phyloP scores from a whole-genome alignment of 1,284 basidiomycete genomes.

The Ceratobasidium sp. region DNA sequence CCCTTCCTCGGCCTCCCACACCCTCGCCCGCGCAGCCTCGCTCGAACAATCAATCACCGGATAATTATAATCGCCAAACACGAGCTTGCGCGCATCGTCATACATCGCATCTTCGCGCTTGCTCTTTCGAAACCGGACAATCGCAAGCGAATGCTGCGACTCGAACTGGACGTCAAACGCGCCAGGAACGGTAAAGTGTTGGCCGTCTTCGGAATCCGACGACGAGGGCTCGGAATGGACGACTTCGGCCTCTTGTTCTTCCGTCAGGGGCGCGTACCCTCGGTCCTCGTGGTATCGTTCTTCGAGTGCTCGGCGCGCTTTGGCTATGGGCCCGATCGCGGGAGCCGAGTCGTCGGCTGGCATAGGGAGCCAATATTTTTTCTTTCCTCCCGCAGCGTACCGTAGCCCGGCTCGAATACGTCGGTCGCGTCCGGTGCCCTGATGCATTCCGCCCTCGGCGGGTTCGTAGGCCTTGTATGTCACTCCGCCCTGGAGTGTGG shows the following conservation, averaged over 20 bases:
- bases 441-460: conserved; percentile 89
- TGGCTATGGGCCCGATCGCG: conserved; percentile 52
- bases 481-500: conserved; percentile 88
- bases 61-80: conserved; percentile 94
- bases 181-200: conserved; percentile 32
- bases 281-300: conserved; percentile 60
- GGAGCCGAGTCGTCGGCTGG: conserved; percentile 55
- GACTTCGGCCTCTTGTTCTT: conserved; percentile 68
- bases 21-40: conserved; percentile 65
- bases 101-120: conserved; percentile 72
- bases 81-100: conserved; percentile 69
- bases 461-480: conserved; percentile 97
- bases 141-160: conserved; percentile 46
- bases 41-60: conserved; percentile 87
- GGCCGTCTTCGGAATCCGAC: conserved; percentile 28
- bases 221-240: conserved; percentile 62
- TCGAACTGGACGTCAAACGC: conserved; percentile 58
- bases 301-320: conserved; percentile 49
- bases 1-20: conserved; percentile 77
- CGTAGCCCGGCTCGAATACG: conserved; percentile 89
- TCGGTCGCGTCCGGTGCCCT: conserved; percentile 80
- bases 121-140: conserved; percentile 56
- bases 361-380: conserved; percentile 90
- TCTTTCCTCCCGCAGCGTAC: conserved; percentile 86
- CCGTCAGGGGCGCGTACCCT: conserved; percentile 78